phyloP scores from a whole-genome alignment of 2,329 filamentous ascomycete species.

The Arthrobotrys entomopaga region DNA sequence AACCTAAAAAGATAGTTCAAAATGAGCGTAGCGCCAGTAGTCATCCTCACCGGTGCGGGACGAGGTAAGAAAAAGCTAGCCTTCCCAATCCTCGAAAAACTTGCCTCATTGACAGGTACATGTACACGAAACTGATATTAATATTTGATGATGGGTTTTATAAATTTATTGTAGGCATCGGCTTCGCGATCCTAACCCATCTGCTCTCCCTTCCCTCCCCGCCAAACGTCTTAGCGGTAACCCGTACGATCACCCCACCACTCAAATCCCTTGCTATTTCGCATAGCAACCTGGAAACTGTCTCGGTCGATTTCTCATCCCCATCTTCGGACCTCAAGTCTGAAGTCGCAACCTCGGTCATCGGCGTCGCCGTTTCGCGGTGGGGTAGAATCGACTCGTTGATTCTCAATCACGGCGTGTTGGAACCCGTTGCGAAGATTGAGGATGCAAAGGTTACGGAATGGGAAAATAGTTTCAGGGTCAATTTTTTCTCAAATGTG shows the following conservation, averaged over 20 bases:
- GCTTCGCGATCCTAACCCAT: constrained; percentile 70
- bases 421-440: constrained; percentile 80
- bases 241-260: constrained; percentile 67
- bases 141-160: no score
- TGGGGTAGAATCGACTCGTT: constrained; percentile 82
- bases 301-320: constrained; percentile 40
- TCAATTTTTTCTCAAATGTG: constrained; percentile 87
- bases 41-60: constrained; percentile 72
- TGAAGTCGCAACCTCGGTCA: constrained; percentile 61
- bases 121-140: no score
- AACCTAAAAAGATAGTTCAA: not conserved
- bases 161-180: constrained; percentile 68
- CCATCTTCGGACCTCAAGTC: constrained; percentile 26
- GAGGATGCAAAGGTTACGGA: constrained; percentile 71
- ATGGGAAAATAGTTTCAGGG: constrained; percentile 79
- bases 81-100: no score
- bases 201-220: constrained; percentile 66
- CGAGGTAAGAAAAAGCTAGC: constrained; percentile 30
- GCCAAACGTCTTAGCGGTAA: constrained; percentile 70
- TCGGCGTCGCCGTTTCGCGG: constrained; percentile 59
- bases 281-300: constrained; percentile 31
- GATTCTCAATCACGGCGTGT: constrained; percentile 85
- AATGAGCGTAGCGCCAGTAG: constrained; percentile 61
- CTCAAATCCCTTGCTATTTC: constrained; percentile 65
- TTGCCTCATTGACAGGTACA: no score